Percentiles rank a stretch among this genome's conserved stretches.
Evolutionary conservation across 1,284 basidiomycete genomes (phyloP).

Genomic region (Inonotus hispidus): DNA sequence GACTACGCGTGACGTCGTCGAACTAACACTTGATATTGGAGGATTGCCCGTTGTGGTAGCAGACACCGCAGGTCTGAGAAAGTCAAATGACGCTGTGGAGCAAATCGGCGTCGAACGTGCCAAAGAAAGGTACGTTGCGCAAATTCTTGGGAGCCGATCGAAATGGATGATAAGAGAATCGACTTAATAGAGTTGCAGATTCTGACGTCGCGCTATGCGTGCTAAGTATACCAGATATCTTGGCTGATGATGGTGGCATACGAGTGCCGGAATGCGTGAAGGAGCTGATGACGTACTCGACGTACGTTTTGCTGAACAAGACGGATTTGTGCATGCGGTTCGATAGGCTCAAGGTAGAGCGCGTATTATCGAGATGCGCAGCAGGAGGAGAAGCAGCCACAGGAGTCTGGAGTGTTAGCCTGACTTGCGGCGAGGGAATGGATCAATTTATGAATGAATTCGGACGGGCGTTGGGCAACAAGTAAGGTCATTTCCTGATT

Average conservation of each 20-base stretch:
- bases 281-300: constrained; percentile 43
- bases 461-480: constrained; percentile 43
- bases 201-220: constrained; percentile 78
- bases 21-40: constrained; percentile 79
- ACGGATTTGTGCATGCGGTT: constrained; percentile 42
- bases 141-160: neutral
- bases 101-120: constrained; percentile 79
- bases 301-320: constrained; percentile 73
- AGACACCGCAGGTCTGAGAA: constrained; percentile 83
- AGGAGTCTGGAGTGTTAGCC: constrained; percentile 54
- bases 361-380: constrained; percentile 2
- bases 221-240: constrained; percentile 56
- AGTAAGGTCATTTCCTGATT: constrained; percentile 35
- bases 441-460: constrained; percentile 54
- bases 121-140: constrained; percentile 45
- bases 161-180: neutral
- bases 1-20: constrained; percentile 83
- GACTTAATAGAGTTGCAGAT: constrained; percentile 43
- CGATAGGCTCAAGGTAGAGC: constrained; percentile 1
- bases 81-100: constrained; percentile 70
- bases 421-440: constrained; percentile 55
- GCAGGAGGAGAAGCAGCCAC: neutral
- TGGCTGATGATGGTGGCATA: constrained; percentile 13
- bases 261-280: constrained; percentile 42
- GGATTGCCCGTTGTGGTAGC: constrained; percentile 76